Evolutionary conservation across 306 rosid species (phyloP).

Genomic region (Biancaea sappan): DNA sequence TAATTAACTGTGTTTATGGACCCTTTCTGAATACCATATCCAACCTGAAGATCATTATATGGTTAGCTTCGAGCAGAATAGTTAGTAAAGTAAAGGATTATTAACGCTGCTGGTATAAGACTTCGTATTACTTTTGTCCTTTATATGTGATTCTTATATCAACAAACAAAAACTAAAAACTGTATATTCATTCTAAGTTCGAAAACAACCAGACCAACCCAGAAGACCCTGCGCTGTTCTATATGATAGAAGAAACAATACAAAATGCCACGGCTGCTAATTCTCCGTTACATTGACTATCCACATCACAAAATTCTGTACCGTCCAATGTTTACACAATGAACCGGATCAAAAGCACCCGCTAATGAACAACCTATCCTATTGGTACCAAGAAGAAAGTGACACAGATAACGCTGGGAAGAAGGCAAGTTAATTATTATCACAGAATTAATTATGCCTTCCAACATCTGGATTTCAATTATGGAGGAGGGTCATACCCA

Average conservation of each 20-base stretch:
- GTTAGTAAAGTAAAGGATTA: background rate
- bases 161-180: too few species aligned
- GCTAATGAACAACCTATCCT: background rate
- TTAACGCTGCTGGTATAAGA: too few species aligned
- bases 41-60: slow-evolving; percentile 13
- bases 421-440: background rate
- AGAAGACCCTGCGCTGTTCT: too few species aligned
- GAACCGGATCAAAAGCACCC: slow-evolving; percentile 24
- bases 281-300: slow-evolving; percentile 31
- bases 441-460: background rate
- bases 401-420: background rate
- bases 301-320: slow-evolving; percentile 36
- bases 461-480: background rate
- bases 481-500: slow-evolving; percentile 2
- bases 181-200: too few species aligned
- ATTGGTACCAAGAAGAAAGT: slow-evolving; percentile 4
- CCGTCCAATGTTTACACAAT: slow-evolving; percentile 17
- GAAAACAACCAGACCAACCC: slow-evolving; percentile 43
- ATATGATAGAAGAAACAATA: slow-evolving; percentile 20
- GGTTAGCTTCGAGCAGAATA: slow-evolving; percentile 1
- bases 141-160: too few species aligned
- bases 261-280: slow-evolving; percentile 20
- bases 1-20: too few species aligned
- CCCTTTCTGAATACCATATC: too few species aligned
- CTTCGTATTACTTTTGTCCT: too few species aligned